Percentiles rank a stretch among this genome's conserved stretches.
phyloP scores from a whole-genome alignment of 176 grass and related monocot genomes.

The Phoenix roebelenii region DNA sequence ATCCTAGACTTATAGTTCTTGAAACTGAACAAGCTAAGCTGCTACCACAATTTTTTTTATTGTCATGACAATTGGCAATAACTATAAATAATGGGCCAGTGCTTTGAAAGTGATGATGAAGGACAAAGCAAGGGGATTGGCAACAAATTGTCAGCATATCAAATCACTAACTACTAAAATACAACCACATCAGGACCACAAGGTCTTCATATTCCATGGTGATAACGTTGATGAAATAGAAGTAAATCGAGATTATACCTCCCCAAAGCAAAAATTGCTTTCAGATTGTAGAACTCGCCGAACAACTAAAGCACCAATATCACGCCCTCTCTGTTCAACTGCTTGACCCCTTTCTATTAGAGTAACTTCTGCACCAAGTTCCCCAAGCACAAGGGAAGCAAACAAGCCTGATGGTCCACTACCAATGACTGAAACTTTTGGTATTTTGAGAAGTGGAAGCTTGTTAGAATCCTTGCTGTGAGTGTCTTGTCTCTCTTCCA shows the following conservation, averaged over 20 bases:
- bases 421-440: constrained; percentile 76
- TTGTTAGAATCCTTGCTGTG: constrained; percentile 17
- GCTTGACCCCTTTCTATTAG: constrained; percentile 89
- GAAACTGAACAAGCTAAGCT: too few relatives aligned
- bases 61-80: too few relatives aligned
- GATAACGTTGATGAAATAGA: constrained; percentile 7
- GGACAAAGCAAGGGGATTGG: too few relatives aligned
- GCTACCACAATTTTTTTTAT: too few relatives aligned
- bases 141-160: too few relatives aligned
- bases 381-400: constrained; percentile 77
- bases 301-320: constrained; percentile 94
- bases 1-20: too few relatives aligned
- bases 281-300: constrained; percentile 61
- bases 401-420: constrained; percentile 90
- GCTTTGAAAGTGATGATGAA: too few relatives aligned
- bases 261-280: constrained; percentile 97
- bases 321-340: constrained; percentile 87
- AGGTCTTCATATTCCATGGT: background rate
- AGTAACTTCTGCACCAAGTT: constrained; percentile 86
- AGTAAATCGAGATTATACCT: constrained; percentile 50
- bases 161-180: too few relatives aligned
- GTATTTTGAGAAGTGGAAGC: constrained; percentile 31
- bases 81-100: too few relatives aligned
- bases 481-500: constrained; percentile 9
- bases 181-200: too few relatives aligned